phyloP scores from a whole-genome alignment of 2,329 filamentous ascomycete species.

The Phyllosticta citriasiana region DNA sequence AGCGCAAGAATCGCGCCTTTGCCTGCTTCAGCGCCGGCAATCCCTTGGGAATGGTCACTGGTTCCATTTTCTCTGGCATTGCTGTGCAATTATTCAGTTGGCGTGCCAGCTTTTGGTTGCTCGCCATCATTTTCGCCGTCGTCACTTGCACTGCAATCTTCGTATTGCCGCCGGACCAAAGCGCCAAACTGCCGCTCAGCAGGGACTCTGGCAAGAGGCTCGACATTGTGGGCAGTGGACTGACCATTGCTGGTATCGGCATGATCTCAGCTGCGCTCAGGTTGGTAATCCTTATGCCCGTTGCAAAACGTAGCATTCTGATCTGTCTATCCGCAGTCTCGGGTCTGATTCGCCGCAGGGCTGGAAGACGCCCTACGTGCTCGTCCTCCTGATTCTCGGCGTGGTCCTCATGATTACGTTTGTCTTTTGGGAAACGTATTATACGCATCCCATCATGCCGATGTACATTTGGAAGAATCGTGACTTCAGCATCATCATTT shows the following conservation, averaged over 20 bases:
- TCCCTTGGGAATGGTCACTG: constrained; percentile 47
- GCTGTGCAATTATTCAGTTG: constrained; percentile 52
- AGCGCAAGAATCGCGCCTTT: constrained; percentile 55
- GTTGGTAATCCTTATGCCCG: constrained; percentile 25
- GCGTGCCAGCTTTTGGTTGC: constrained; percentile 52
- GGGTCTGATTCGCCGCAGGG: constrained; percentile 48
- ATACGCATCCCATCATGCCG: constrained; percentile 36
- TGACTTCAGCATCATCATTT: constrained; percentile 54
- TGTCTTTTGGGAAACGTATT: constrained; percentile 51
- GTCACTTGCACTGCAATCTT: constrained; percentile 49
- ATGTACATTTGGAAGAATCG: constrained; percentile 51
- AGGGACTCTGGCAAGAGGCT: constrained; percentile 45
- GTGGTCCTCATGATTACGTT: constrained; percentile 47
- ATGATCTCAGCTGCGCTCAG: constrained; percentile 54
- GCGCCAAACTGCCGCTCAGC: constrained; percentile 35
- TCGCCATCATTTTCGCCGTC: constrained; percentile 54
- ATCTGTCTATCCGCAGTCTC: constrained; percentile 22
- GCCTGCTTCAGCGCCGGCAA: constrained; percentile 53
- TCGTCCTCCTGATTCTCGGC: constrained; percentile 52
- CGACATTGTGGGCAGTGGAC: constrained; percentile 49
- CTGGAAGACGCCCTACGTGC: constrained; percentile 53
- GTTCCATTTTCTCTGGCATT: constrained; percentile 52
- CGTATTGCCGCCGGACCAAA: constrained; percentile 49
- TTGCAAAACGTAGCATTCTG: not conserved
- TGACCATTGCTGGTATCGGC: constrained; percentile 56